These are phyloP conservation scores for Geotrichum cucujoidarum DNA, from an alignment of 1,139 yeast genomes.

Conservation along the genomic window DNA sequence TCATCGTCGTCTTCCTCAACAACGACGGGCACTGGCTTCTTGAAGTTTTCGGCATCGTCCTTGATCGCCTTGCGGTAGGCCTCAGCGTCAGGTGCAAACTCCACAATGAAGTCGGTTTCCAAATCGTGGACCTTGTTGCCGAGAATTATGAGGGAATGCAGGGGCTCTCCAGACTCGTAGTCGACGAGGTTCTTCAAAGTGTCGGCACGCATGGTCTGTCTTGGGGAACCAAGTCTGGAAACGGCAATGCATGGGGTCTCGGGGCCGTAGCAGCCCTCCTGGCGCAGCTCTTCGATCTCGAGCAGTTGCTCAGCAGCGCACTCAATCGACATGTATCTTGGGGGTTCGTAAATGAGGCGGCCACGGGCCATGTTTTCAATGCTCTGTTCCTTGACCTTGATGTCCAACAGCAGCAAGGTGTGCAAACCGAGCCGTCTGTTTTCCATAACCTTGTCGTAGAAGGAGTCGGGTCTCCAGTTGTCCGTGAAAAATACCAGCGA, in stretches of 20 bases:
- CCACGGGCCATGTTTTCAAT: constrained; percentile 94
- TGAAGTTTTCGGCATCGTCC: constrained; percentile 71
- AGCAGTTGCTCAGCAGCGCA: constrained; percentile 84
- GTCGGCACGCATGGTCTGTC: constrained; percentile 79
- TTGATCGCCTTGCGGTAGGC: constrained; percentile 55
- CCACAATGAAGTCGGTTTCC: constrained; percentile 79
- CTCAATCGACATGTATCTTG: constrained; percentile 88
- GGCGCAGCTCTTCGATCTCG: constrained; percentile 75
- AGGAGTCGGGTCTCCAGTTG: constrained; percentile 92
- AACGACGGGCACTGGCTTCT: constrained; percentile 31
- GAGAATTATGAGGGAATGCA: constrained; percentile 83
- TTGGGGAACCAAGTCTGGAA: constrained; percentile 82
- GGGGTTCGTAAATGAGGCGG: constrained; percentile 87
- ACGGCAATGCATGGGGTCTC: constrained; percentile 92
- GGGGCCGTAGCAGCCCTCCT: constrained; percentile 64
- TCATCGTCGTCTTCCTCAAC: constrained; percentile 22
- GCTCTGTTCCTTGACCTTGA: constrained; percentile 95
- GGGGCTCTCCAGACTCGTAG: constrained; percentile 90
- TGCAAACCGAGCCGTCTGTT: constrained; percentile 87
- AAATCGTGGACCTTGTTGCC: constrained; percentile 94
- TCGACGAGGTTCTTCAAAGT: constrained; percentile 62
- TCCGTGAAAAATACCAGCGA: constrained; percentile 94
- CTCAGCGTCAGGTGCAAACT: constrained; percentile 53
- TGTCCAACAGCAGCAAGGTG: constrained; percentile 80
- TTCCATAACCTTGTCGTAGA: constrained; percentile 83